Evolutionary conservation across 2,329 filamentous ascomycete species (phyloP), one percentile per base, ranked within the genome.

Genomic region (Pseudocercospora eumusae): DNA sequence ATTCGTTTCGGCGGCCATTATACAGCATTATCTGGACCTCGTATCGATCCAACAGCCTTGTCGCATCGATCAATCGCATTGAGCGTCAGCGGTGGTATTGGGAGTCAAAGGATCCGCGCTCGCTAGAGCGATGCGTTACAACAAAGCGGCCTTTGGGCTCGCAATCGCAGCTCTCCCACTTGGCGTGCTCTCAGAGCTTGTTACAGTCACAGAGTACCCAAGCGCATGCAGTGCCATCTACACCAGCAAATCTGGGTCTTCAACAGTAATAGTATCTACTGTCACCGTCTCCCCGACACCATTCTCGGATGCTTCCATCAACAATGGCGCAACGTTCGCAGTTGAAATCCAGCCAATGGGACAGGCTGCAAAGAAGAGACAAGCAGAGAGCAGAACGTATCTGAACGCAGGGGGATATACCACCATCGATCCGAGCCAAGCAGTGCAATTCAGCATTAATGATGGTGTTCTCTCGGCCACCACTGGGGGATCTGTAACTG

Each of bases 371-470:
- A 61, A 57, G 49, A 69, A 59, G 63, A 60, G 70, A 57, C 71
- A 73, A 58, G 62, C 66, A 6, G 55, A 62, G 23, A 45, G 44
- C 13, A 62, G 64, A 5, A 67, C 68, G 15, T 77, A 70, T 65
- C 50, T 76, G 1, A 69, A 70, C 42, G 60, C 64, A 4, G 70
- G 73, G 44, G 75, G 75, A 10, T 74, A 74, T 59, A 73, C 72
- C 5, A 75, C 75, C 2, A 73, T 69, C 9, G 64, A 74, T 44
- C 57, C 64, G 10, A 68, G 60, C 21, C 23, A 64, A 28, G 75
- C 75, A 1, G 71, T 69, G 8, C 66, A 69, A 23, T 76, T 72
- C 63, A 58, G 60, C 8, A 74, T 77, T 53, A 57, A 65, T 9
- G 62, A 69, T 54, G 72, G 72, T 4, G 66, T 66, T 20, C 58